A percentile compares a stretch with the other conserved stretches of the same genome.
Conservation (phyloP, 495 filamentous ascomycete species). For the Apodospora peruviana region DNA sequence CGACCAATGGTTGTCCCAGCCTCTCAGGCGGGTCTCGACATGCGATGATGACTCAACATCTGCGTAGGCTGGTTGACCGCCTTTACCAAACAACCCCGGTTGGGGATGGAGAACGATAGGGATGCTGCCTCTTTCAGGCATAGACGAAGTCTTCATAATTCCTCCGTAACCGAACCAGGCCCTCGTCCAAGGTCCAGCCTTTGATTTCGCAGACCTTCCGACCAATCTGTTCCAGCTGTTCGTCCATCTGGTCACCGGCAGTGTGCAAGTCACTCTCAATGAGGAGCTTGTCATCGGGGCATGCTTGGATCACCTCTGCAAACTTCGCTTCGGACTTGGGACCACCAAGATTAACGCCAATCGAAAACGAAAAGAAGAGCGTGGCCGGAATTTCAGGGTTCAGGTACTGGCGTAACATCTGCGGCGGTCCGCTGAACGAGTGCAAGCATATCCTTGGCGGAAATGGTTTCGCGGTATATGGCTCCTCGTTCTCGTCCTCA, state of each 20-base stretch:
- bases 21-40: too few species aligned
- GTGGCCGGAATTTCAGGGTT: slow-evolving; percentile 66
- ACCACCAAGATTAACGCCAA: slow-evolving; percentile 68
- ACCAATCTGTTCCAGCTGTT: slow-evolving; percentile 64
- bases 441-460: slow-evolving; percentile 92
- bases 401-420: slow-evolving; percentile 73
- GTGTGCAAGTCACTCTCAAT: slow-evolving; percentile 87
- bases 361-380: slow-evolving; percentile 86
- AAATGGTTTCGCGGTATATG: slow-evolving; percentile 49
- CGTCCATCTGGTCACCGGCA: slow-evolving; percentile 81
- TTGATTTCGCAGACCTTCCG: slow-evolving; percentile 70
- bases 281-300: slow-evolving; percentile 74
- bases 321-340: slow-evolving; percentile 41
- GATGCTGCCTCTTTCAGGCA: too few species aligned
- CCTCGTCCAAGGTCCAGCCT: slow-evolving; percentile 69
- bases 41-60: too few species aligned
- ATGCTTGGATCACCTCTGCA: slow-evolving; percentile 57
- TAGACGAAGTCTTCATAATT: slow-evolving; percentile 84
- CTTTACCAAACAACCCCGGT: too few species aligned
- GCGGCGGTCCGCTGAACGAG: slow-evolving; percentile 79
- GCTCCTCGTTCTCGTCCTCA: slow-evolving; percentile 33
- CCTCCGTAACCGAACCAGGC: slow-evolving; percentile 58
- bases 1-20: too few species aligned
- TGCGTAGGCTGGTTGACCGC: too few species aligned
- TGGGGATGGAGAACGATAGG: too few species aligned